These are phyloP conservation scores for Endothia cerciana DNA, from an alignment of 2,329 filamentous ascomycete genomes.

Conservation along the genomic window DNA sequence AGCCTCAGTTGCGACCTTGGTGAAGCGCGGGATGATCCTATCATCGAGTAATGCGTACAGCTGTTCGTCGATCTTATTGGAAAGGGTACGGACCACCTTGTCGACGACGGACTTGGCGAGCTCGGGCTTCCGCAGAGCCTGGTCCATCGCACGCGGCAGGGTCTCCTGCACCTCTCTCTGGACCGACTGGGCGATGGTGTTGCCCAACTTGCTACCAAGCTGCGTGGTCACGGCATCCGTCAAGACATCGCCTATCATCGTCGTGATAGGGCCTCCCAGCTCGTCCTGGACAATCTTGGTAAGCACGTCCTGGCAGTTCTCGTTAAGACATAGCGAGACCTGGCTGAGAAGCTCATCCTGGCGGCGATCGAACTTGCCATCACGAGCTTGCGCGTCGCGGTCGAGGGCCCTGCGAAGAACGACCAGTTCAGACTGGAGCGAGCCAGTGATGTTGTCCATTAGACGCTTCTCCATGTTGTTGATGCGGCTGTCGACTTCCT, in stretches of 20 bases:
- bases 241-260: slow-evolving; percentile 70
- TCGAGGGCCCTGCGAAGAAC: slow-evolving; percentile 45
- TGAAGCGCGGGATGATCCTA: slow-evolving; percentile 68
- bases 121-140: slow-evolving; percentile 74
- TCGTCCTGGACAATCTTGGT: slow-evolving; percentile 75
- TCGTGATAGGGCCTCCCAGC: slow-evolving; percentile 76
- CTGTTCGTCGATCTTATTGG: slow-evolving; percentile 70
- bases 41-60: slow-evolving; percentile 64
- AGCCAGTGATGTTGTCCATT: slow-evolving; percentile 18
- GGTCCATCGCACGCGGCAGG: slow-evolving; percentile 69
- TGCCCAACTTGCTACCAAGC: slow-evolving; percentile 69
- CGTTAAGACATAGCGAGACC: slow-evolving; percentile 63
- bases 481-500: slow-evolving; percentile 59
- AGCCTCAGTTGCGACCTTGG: slow-evolving; percentile 65
- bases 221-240: slow-evolving; percentile 72
- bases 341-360: slow-evolving; percentile 60
- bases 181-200: slow-evolving; percentile 62
- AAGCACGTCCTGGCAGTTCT: slow-evolving; percentile 72
- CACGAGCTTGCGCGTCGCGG: slow-evolving; percentile 63
- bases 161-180: slow-evolving; percentile 73
- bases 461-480: slow-evolving; percentile 57
- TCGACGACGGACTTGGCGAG: slow-evolving; percentile 75
- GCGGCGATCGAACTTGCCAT: slow-evolving; percentile 55
- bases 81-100: slow-evolving; percentile 68
- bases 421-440: slow-evolving; percentile 22